Evolutionary conservation across 2,329 filamentous ascomycete species (phyloP).

Genomic region (Sporothrix variecibatus): DNA sequence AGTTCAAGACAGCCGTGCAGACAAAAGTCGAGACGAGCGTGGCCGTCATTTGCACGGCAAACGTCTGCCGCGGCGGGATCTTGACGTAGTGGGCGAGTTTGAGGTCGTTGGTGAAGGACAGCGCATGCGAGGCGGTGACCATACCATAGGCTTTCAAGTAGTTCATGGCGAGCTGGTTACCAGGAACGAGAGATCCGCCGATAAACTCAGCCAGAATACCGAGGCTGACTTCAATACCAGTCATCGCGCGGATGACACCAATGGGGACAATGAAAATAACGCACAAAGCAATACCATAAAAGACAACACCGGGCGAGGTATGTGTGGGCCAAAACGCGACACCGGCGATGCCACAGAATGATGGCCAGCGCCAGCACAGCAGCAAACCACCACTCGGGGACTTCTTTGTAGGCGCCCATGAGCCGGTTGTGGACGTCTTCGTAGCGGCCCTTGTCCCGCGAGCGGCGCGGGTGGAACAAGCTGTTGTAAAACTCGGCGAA

Average conservation of each 20-base stretch:
- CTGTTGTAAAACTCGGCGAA: constrained; percentile 21
- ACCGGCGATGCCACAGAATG: constrained; percentile 48
- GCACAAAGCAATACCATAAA: constrained; percentile 53
- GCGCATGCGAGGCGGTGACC: constrained; percentile 30
- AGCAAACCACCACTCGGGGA: constrained; percentile 59
- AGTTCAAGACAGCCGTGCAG: constrained; percentile 43
- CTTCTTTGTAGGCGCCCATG: constrained; percentile 51
- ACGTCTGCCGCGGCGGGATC: constrained; percentile 41
- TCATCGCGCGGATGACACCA: constrained; percentile 57
- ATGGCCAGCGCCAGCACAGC: constrained; percentile 47
- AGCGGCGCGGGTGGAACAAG: constrained; percentile 12
- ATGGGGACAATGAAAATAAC: constrained; percentile 54
- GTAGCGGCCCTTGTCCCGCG: constrained; percentile 14
- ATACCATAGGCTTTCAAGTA: constrained; percentile 48
- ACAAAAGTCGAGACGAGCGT: constrained; percentile 40
- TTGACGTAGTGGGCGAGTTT: constrained; percentile 39
- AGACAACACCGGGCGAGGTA: constrained; percentile 53
- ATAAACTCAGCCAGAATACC: constrained; percentile 58
- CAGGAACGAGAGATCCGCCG: constrained; percentile 52
- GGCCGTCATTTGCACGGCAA: constrained; percentile 42
- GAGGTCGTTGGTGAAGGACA: constrained; percentile 35
- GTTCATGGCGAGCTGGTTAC: constrained; percentile 56
- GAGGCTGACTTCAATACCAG: constrained; percentile 53
- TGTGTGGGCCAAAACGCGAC: constrained; percentile 53
- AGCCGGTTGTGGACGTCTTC: constrained; percentile 49